Percentiles rank a stretch among this genome's conserved stretches.
These are phyloP conservation scores for Calonectria pauciramosa DNA, from an alignment of 2,329 filamentous ascomycete genomes.

Conservation along the genomic window DNA sequence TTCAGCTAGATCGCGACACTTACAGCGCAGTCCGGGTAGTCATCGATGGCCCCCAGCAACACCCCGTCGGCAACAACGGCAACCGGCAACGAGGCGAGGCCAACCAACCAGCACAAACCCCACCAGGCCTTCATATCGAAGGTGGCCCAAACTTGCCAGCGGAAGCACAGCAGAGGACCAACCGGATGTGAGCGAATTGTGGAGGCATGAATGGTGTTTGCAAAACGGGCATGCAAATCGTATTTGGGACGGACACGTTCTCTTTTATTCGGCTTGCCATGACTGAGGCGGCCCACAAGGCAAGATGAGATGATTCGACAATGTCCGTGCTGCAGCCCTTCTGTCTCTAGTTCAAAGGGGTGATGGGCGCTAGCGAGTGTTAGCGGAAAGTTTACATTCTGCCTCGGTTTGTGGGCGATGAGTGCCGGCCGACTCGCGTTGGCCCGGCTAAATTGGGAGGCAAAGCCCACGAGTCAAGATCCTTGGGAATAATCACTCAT, in stretches of 20 bases:
- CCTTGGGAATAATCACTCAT: neutral
- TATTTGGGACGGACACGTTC: neutral
- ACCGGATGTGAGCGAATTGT: neutral
- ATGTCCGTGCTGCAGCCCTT: neutral
- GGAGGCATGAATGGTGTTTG: neutral
- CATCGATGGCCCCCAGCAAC: neutral
- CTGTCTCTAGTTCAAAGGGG: neutral
- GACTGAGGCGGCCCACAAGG: neutral
- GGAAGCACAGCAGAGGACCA: neutral
- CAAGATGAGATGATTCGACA: neutral
- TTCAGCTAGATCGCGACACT: neutral
- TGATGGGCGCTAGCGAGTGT: neutral
- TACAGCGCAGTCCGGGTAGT: neutral
- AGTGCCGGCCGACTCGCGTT: neutral
- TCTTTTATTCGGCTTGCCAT: neutral
- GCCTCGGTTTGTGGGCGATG: neutral
- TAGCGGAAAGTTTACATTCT: neutral
- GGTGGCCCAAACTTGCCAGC: neutral
- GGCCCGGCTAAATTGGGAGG: neutral
- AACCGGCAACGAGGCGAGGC: neutral
- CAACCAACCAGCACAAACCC: neutral
- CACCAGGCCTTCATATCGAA: neutral
- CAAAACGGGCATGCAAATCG: neutral
- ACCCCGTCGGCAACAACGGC: neutral
- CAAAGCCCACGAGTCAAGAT: neutral